Percentiles rank a stretch among this genome's conserved stretches.
Evolutionary conservation across 306 rosid species (phyloP).

Genomic region (Ochetophila trinervis): DNA sequence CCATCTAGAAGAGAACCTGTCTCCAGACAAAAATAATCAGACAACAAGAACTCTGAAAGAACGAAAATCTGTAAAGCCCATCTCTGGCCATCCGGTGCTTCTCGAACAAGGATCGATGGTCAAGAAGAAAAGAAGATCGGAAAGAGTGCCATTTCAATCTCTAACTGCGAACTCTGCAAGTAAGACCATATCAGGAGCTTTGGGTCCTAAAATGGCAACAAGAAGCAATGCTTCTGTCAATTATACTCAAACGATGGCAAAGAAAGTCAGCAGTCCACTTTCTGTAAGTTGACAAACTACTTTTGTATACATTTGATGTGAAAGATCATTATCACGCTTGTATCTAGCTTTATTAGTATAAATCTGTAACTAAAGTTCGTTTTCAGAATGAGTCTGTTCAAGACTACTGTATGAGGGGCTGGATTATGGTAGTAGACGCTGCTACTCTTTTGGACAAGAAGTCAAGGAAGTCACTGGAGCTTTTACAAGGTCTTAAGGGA

Average conservation of each 20-base stretch:
- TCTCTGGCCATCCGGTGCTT: constrained; percentile 29
- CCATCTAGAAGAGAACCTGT: constrained; percentile 29
- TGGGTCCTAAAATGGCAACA: constrained; percentile 34
- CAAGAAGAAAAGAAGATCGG: constrained; percentile 30
- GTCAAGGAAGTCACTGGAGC: constrained; percentile 74
- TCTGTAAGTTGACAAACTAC: constrained; percentile 36
- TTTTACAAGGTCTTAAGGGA: constrained; percentile 75
- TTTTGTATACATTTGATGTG: constrained; percentile 18
- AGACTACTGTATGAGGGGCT: constrained; percentile 39
- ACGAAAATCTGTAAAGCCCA: constrained; percentile 29
- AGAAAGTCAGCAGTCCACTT: constrained; percentile 17
- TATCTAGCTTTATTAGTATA: constrained; percentile 9
- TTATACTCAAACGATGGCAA: constrained; percentile 27
- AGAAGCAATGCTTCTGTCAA: constrained; percentile 26
- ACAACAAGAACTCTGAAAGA: constrained; percentile 37
- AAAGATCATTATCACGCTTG: constrained; percentile 6
- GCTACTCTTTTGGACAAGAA: constrained; percentile 73
- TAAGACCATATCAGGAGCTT: constrained; percentile 28
- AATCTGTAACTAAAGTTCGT: constrained; percentile 18
- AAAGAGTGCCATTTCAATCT: constrained; percentile 61
- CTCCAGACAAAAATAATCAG: constrained; percentile 47
- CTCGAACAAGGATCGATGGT: constrained; percentile 25
- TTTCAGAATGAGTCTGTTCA: constrained; percentile 42
- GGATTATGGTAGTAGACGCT: constrained; percentile 76
- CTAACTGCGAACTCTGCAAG: constrained; percentile 28